Conservation (phyloP, 306 rosid species). For the Casuarina glauca region DNA sequence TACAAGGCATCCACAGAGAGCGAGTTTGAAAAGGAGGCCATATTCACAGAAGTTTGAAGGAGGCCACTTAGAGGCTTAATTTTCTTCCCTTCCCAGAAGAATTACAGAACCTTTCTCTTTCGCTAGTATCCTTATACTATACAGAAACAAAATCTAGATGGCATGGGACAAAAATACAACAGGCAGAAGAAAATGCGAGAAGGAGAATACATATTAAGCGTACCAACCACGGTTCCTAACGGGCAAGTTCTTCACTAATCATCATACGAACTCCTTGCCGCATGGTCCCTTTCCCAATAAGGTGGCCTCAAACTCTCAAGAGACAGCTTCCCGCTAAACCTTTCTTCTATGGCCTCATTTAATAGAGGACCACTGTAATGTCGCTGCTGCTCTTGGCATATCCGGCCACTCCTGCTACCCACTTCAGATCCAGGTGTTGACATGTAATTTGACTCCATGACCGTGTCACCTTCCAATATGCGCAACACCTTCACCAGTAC, state of each 20-base stretch:
- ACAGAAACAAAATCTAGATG: conserved; percentile 60
- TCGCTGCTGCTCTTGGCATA: conserved; percentile 71
- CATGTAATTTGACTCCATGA: conserved; percentile 70
- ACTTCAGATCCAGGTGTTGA: conserved; percentile 70
- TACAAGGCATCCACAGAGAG: too few relatives aligned
- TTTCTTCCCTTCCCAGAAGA: conserved; percentile 46
- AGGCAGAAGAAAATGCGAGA: conserved; percentile 24
- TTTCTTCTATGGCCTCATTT: conserved; percentile 51
- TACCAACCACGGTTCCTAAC: conserved; percentile 21
- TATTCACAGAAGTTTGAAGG: conserved; percentile 14
- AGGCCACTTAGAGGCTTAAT: conserved; percentile 24
- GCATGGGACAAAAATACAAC: conserved; percentile 32
- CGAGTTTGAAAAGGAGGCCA: too few relatives aligned
- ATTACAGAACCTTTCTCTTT: conserved; percentile 42
- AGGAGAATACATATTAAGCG: conserved; percentile 33
- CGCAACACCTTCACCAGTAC: conserved; percentile 67
- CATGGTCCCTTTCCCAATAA: conserved; percentile 69
- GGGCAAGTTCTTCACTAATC: conserved; percentile 39
- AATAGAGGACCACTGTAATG: conserved; percentile 55
- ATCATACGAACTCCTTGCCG: conserved; percentile 56
- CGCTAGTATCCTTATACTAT: conserved; percentile 48
- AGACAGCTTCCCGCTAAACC: conserved; percentile 73
- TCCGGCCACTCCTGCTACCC: conserved; percentile 73
- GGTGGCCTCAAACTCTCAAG: conserved; percentile 54
- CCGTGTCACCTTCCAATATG: conserved; percentile 91